phyloP scores from a whole-genome alignment of 2,329 filamentous ascomycete genomes.

The Trichoderma hamatum region DNA sequence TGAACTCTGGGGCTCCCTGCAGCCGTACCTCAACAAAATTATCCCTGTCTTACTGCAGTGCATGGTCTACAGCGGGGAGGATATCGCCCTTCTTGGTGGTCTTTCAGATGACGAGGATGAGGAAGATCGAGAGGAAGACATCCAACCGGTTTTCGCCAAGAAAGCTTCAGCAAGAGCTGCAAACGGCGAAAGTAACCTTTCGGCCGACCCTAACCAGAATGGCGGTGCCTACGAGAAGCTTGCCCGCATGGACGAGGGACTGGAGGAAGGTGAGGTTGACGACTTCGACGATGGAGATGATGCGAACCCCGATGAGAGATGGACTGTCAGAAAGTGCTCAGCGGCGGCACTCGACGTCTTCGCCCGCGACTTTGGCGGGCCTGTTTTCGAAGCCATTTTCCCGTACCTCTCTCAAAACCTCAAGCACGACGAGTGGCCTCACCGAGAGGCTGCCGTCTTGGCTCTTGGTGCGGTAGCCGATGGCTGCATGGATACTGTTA shows the following conservation, averaged over 20 bases:
- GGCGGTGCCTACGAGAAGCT: slow-evolving; percentile 60
- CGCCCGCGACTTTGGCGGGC: slow-evolving; percentile 82
- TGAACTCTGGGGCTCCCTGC: slow-evolving; percentile 73
- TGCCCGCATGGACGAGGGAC: slow-evolving; percentile 67
- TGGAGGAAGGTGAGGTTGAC: slow-evolving; percentile 87
- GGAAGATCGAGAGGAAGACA: slow-evolving; percentile 87
- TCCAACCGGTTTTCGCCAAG: slow-evolving; percentile 90
- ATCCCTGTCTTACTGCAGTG: slow-evolving; percentile 88
- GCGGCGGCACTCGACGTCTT: slow-evolving; percentile 94
- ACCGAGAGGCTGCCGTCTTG: slow-evolving; percentile 90
- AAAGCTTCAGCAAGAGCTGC: slow-evolving; percentile 60
- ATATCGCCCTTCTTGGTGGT: slow-evolving; percentile 80
- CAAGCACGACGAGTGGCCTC: slow-evolving; percentile 85
- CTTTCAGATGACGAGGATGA: slow-evolving; percentile 88
- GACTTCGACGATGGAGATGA: slow-evolving; percentile 77
- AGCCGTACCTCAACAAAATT: slow-evolving; percentile 78
- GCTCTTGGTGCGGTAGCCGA: slow-evolving; percentile 94
- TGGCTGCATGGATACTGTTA: slow-evolving; percentile 87
- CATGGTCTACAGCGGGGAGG: slow-evolving; percentile 96
- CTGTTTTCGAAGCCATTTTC: slow-evolving; percentile 88
- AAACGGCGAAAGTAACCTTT: slow-evolving; percentile 54
- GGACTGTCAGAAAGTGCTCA: slow-evolving; percentile 96
- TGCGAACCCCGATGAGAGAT: slow-evolving; percentile 83
- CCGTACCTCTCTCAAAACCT: slow-evolving; percentile 91
- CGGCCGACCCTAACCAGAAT: slow-evolving; percentile 55